phyloP scores from a whole-genome alignment of 2,329 filamentous ascomycete genomes.

The Akanthomyces lecanii region DNA sequence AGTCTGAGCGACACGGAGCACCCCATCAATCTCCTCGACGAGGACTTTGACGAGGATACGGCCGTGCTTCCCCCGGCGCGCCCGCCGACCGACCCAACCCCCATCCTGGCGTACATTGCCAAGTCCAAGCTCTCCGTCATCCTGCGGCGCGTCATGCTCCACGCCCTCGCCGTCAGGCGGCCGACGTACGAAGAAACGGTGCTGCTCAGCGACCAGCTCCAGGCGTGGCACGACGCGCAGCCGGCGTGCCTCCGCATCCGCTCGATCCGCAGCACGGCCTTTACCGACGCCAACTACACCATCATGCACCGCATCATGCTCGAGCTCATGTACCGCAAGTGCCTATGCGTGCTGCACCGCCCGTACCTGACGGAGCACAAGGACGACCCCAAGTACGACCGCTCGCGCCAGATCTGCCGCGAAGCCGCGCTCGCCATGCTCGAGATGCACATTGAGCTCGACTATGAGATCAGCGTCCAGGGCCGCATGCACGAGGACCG shows the following conservation, averaged over 20 bases:
- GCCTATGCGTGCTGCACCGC: slow-evolving; percentile 47
- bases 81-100: slow-evolving; percentile 39
- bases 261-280: slow-evolving; percentile 39
- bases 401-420: slow-evolving; percentile 39
- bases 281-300: slow-evolving; percentile 40
- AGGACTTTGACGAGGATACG: slow-evolving; percentile 48
- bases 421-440: slow-evolving; percentile 42
- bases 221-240: slow-evolving; percentile 32
- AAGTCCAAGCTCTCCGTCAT: slow-evolving; percentile 42
- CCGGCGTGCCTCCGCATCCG: slow-evolving; percentile 38
- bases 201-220: slow-evolving; percentile 38
- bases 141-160: slow-evolving; percentile 40
- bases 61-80: slow-evolving; percentile 39
- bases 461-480: slow-evolving; percentile 42
- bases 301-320: slow-evolving; percentile 47
- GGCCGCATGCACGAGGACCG: slow-evolving; percentile 49
- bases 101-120: slow-evolving; percentile 38
- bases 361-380: slow-evolving; percentile 41
- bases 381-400: slow-evolving; percentile 33
- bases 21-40: slow-evolving; percentile 45
- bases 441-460: slow-evolving; percentile 44
- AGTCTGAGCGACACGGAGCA: slow-evolving; percentile 43
- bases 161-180: slow-evolving; percentile 35
- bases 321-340: slow-evolving; percentile 45
- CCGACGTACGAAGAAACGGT: slow-evolving; percentile 33